Evolutionary conservation across 345 rosid species (phyloP), one percentile per base, ranked within the genome.

Genomic region (Populus euphratica): DNA sequence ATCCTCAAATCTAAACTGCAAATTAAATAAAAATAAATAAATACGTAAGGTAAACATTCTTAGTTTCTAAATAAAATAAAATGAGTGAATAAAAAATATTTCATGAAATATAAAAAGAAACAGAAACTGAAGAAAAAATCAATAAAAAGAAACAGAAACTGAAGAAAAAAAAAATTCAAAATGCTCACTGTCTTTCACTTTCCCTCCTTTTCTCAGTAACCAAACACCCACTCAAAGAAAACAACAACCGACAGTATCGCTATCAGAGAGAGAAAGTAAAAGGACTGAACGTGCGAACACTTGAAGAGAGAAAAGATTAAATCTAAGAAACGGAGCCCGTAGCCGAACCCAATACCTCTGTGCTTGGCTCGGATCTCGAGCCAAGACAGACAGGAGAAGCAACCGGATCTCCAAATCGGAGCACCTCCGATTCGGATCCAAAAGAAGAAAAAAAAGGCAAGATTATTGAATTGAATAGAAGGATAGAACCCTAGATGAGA

Each of bases 321-420:
- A 10, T 59, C 29, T 59, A 59, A 59, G 64, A 59, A 8, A 21
- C 61, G 11, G 23, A 54, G 5, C 20, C 23, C 61, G 31, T 81
- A 75, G 73, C 86, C 80, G 86, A 83, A 86, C 70, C 84, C 81
- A 85, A 83, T 75, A 82, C 85, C 84, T 80, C 93, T 85, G 94
- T 86, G 77, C 92, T 87, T 89, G 97, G 97, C 97, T 89, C 93
- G 91, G 97, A 94, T 93, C 92, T 87, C 93, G 93, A 94, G 97
- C 97, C 98, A 89, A 92, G 91, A 76, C 94, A 92, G 90, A 74
- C 93, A 88, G 87, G 79, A 77, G 84, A 79, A 77, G 80, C 38
- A 86, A 73, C 69, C 82, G 91, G 91, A 89, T 87, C 90, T 86
- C 84, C 83, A 38, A 81, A 65, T 74, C 70, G 76, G 52, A 59